These are phyloP conservation scores for Takashimella tepidaria DNA, from an alignment of 1,284 basidiomycete genomes.

Conservation along the genomic window DNA sequence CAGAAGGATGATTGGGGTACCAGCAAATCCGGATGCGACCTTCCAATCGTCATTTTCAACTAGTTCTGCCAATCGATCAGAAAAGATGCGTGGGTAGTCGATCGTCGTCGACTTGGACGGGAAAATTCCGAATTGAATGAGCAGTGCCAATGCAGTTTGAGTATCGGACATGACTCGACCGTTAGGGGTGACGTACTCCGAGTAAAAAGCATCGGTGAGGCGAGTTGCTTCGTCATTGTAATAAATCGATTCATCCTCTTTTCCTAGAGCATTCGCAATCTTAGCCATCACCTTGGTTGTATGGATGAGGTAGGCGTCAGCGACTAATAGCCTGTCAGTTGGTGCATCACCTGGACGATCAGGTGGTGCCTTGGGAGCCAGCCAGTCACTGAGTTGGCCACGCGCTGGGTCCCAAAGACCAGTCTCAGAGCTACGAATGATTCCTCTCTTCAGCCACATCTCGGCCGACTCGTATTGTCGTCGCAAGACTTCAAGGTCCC, in stretches of 20 bases:
- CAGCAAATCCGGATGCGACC: constrained; percentile 21
- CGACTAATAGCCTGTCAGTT: constrained; percentile 17
- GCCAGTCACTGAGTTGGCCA: constrained; percentile 23
- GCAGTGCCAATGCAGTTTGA: constrained; percentile 32
- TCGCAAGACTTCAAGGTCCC: constrained; percentile 10
- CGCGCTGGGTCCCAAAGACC: constrained; percentile 12
- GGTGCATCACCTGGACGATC: constrained; percentile 9
- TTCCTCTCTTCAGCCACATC: constrained; percentile 20
- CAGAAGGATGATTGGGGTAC: constrained; percentile 25
- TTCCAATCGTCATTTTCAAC: constrained; percentile 8
- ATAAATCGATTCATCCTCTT: constrained; percentile 5
- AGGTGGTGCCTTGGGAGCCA: constrained; percentile 18
- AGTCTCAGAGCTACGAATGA: constrained; percentile 6
- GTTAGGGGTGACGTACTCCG: constrained; percentile 25
- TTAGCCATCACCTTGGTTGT: constrained; percentile 15
- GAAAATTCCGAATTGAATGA: constrained; percentile 23
- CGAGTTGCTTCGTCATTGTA: constrained; percentile 6
- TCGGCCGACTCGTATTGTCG: constrained; percentile 13
- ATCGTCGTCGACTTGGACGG: constrained; percentile 1
- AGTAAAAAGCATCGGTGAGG: constrained; percentile 16
- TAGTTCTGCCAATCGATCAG: constrained; percentile 10
- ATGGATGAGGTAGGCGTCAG: constrained; percentile 32
- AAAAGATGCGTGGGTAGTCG: not conserved
- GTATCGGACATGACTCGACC: constrained; percentile 33
- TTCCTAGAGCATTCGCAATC: constrained; percentile 14